Base-by-base conservation (phyloP, 176 grass and related monocot genomes). In the Aegilops speltoides region DNA sequence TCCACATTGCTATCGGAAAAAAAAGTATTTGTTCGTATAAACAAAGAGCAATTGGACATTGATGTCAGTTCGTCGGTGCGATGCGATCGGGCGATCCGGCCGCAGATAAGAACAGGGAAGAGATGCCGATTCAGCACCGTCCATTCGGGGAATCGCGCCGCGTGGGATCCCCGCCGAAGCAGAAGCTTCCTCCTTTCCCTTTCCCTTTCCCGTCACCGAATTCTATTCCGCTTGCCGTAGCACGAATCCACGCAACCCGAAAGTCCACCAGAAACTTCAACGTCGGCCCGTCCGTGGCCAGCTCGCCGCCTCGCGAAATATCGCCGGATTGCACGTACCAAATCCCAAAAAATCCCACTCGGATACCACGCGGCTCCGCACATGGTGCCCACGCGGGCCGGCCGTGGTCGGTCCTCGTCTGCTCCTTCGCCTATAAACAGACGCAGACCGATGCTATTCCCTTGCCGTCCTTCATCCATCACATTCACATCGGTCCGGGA, bases 361-460 rank as follows among this genome's bases (percentile, higher is more conserved):
- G 43, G 89, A 57, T 68, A 36, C 80, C 34, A 84, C 89, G 85
- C 89, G 85, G 17, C 11, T 1, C 9, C 19, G 56, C 84, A 83
- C 84, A 75, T 82, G 84, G 73, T 56, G 71, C 84, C 56, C 79
- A 56, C 48, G 38, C 29, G 32, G 32, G 26, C 46, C 46, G 46
- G 15, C 46, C 46, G 46, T 5, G 46, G 46, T n/a, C n/a, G n/a
- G n/a, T n/a, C n/a, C n/a, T n/a, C n/a, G n/a, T 50, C 32, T 5
- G 32, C 19, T 31, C 32, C 23, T 0, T 68, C 66, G 14, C 4
- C 14, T 76, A 80, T 85, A 85, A 85, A 61, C 54, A 22, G 2
- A 2, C 63, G 63, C 68, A 12, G 32, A 33, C 1, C 41, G 32
- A 12, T 19, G 2, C 0, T 34, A 0, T 50, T 48, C 33, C 82